Evolutionary conservation across 2,329 filamentous ascomycete species (phyloP).

Genomic region (Fusarium austroafricanum): DNA sequence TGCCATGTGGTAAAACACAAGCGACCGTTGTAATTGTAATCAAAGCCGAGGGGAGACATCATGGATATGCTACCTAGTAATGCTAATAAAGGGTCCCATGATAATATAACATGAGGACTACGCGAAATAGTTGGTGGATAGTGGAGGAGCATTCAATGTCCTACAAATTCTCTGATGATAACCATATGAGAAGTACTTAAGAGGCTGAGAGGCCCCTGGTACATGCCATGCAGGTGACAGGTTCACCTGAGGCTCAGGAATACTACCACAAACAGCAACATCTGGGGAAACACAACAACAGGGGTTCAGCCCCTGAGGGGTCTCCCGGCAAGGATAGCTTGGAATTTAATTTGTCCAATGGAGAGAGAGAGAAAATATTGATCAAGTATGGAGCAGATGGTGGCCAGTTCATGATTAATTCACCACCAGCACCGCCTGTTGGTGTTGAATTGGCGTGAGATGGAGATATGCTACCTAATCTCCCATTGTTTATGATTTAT

Average conservation of each 20-base stretch:
- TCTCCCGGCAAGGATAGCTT: conserved; percentile 24
- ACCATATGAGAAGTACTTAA: not conserved
- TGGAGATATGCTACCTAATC: not conserved
- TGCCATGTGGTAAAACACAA: conserved; percentile 45
- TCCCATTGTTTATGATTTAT: not conserved
- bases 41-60: conserved; percentile 21
- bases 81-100: conserved; percentile 13
- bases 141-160: not conserved
- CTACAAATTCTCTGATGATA: not conserved
- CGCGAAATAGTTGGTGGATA: not conserved
- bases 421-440: conserved; percentile 16
- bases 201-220: not conserved
- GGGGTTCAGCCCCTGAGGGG: conserved; percentile 29
- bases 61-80: conserved; percentile 14
- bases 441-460: conserved; percentile 2
- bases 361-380: not conserved
- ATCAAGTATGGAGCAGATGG: not conserved
- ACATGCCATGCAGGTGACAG: conserved; percentile 35
- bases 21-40: conserved; percentile 31
- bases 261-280: conserved; percentile 17
- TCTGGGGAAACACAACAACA: conserved; percentile 35
- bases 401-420: conserved; percentile 18
- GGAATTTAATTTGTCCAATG: conserved; percentile 3
- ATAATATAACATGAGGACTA: conserved; percentile 3
- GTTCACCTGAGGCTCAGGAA: conserved; percentile 46